Conservation (phyloP, 2,329 filamentous ascomycete species). For the Fusarium foetens region DNA sequence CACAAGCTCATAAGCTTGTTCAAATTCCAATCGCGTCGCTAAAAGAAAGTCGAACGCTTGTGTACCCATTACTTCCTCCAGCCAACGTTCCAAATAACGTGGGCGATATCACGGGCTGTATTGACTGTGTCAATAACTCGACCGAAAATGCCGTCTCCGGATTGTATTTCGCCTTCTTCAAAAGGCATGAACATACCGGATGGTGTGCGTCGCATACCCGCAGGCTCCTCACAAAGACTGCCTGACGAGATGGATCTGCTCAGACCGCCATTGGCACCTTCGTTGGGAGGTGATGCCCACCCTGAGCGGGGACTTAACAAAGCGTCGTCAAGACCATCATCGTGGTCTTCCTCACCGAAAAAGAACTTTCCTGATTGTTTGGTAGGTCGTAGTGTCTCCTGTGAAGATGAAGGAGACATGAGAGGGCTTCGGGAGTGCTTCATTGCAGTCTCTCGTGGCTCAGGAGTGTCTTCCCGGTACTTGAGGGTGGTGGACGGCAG, state of each 20-base stretch:
- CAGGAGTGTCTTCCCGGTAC: slow-evolving; percentile 80
- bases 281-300: slow-evolving; percentile 47
- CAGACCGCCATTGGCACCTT: slow-evolving; percentile 47
- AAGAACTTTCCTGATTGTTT: slow-evolving; percentile 72
- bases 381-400: slow-evolving; percentile 81
- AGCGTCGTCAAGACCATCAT: slow-evolving; percentile 60
- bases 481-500: slow-evolving; percentile 89
- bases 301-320: slow-evolving; percentile 45
- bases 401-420: slow-evolving; percentile 79
- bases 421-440: slow-evolving; percentile 67
- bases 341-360: slow-evolving; percentile 68
- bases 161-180: slow-evolving; percentile 74
- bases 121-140: slow-evolving; percentile 84
- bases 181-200: slow-evolving; percentile 94
- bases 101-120: slow-evolving; percentile 75
- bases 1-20: slow-evolving; percentile 34
- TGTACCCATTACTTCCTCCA: slow-evolving; percentile 63
- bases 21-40: slow-evolving; percentile 30
- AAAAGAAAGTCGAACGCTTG: slow-evolving; percentile 16
- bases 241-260: slow-evolving; percentile 60
- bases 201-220: slow-evolving; percentile 78
- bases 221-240: slow-evolving; percentile 62
- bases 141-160: slow-evolving; percentile 75
- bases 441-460: slow-evolving; percentile 70
- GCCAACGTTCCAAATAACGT: slow-evolving; percentile 78